A percentile compares a stretch with the other conserved stretches of the same genome.
Evolutionary conservation across 257 asterid genomes (phyloP).

Genomic region (Solanum tacnaense): DNA sequence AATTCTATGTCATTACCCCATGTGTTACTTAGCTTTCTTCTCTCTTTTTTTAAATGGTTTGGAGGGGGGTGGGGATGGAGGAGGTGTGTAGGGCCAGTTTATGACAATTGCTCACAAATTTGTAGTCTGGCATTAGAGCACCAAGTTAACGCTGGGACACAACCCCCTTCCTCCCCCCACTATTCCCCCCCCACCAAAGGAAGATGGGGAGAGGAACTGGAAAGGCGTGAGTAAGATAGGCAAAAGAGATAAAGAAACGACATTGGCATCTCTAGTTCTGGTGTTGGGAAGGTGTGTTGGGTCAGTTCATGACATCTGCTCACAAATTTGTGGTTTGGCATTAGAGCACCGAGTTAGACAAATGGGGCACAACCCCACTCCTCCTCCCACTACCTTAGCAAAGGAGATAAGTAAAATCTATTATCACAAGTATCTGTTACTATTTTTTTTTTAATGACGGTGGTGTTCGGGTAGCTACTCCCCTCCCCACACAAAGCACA

Average conservation of each 20-base stretch:
- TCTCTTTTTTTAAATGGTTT: not conserved
- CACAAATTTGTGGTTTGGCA: not conserved
- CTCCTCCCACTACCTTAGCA: not conserved
- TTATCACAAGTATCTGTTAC: not conserved
- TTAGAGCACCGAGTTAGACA: not conserved
- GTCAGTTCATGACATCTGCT: not conserved
- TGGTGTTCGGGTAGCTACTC: not conserved
- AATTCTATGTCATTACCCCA: not conserved
- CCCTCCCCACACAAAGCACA: not conserved
- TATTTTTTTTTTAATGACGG: not conserved
- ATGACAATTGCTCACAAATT: not conserved
- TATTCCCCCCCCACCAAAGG: not conserved
- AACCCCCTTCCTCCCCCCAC: not conserved
- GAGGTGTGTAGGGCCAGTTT: not conserved
- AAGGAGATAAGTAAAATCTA: not conserved
- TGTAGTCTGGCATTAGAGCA: not conserved
- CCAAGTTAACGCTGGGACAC: not conserved
- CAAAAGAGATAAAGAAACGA: not conserved
- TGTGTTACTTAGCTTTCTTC: not conserved
- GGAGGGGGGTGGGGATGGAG: not conserved
- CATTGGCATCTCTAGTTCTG: not conserved
- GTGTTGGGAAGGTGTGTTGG: not conserved
- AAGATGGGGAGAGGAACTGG: not conserved
- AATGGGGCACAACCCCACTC: not conserved
- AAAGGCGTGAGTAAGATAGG: not conserved